Base-by-base conservation (phyloP, 2,329 filamentous ascomycete genomes). In the Cladosporium sp. region DNA sequence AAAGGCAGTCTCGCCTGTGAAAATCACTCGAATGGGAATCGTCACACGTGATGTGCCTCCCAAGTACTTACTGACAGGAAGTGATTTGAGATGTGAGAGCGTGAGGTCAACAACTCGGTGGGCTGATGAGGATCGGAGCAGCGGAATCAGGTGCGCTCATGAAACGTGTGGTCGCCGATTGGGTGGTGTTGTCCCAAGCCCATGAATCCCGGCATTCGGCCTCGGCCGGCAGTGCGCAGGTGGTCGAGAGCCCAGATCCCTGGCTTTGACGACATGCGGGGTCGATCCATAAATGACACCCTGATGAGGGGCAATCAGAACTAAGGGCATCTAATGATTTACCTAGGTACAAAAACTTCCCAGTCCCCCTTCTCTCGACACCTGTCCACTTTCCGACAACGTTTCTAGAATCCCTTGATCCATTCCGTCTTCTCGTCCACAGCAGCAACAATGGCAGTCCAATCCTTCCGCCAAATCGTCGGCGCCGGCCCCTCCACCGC, bases 401-500 rank as follows among this genome's bases (percentile, higher is more conserved):
- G n/a, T 38, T 11, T 38, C 35, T 14, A 10, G 6, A 38, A 9
- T 14, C 9, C 9, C 2, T 2, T 2, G 2, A 14, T 1, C 7
- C 16, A n/a, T 16, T 18, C 35, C n/a, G 3, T 14, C n/a, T 14
- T 14, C 35, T 16, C n/a, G 22, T 28, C 22, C 22, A 28, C 22
- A 28, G 22, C 34, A 35, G n/a, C 35, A 51, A 53, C 31, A 45
- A 58, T 55, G 43, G 56, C 58, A 46, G 60, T 58, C 19, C 54
- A 58, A 57, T 73, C 72, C 41, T 78, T 81, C 70, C 78, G 80
- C 54, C 54, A 69, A 13, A 68, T 82, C 53, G 61, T 85, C 51
- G 83, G 83, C 53, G 69, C 77, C 10, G 63, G 72, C 9, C 75
- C 76, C 19, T 81, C 79, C 11, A 79, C 77, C 0, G 82, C 82